Conservation (phyloP, 192 early-diverging fungal species). For the Umbelopsis vinacea region DNA sequence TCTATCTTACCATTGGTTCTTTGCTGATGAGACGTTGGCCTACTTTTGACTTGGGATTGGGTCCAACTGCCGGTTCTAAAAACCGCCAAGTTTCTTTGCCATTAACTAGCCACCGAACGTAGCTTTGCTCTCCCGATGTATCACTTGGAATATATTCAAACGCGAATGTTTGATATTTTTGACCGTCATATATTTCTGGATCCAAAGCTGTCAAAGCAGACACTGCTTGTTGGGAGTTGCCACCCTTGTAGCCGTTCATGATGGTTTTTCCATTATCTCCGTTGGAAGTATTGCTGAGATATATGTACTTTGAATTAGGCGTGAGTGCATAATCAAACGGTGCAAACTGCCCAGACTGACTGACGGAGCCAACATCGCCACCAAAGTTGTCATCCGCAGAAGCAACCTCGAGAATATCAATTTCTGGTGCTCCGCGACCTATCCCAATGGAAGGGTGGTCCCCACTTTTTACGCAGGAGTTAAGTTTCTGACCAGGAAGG, state of each 20-base stretch:
- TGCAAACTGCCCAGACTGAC: conserved; percentile 21
- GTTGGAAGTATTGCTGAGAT: neutral
- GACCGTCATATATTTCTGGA: neutral
- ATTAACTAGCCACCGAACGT: neutral
- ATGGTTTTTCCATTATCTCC: conserved; percentile 12
- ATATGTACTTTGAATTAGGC: neutral
- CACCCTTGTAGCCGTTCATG: conserved; percentile 17
- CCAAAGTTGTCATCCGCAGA: conserved; percentile 1
- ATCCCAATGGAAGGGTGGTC: conserved; percentile 56
- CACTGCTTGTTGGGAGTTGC: neutral
- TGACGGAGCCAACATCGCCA: conserved; percentile 6
- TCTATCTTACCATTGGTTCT: conserved; percentile 16
- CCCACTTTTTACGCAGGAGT: conserved; percentile 53
- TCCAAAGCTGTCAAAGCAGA: conserved; percentile 15
- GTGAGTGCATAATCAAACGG: neutral
- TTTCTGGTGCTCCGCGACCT: conserved; percentile 62
- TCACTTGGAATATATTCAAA: conserved; percentile 18
- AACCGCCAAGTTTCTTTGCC: conserved; percentile 14
- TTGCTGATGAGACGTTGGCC: conserved; percentile 13
- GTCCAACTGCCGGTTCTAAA: conserved; percentile 3
- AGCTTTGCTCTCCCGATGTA: neutral
- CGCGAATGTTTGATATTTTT: conserved; percentile 15
- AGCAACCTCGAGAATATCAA: conserved; percentile 56
- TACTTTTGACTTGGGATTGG: conserved; percentile 4
- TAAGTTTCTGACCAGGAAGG: conserved; percentile 59